Evolutionary conservation across 2,329 filamentous ascomycete species (phyloP).

Genomic region (Fusarium sp.): DNA sequence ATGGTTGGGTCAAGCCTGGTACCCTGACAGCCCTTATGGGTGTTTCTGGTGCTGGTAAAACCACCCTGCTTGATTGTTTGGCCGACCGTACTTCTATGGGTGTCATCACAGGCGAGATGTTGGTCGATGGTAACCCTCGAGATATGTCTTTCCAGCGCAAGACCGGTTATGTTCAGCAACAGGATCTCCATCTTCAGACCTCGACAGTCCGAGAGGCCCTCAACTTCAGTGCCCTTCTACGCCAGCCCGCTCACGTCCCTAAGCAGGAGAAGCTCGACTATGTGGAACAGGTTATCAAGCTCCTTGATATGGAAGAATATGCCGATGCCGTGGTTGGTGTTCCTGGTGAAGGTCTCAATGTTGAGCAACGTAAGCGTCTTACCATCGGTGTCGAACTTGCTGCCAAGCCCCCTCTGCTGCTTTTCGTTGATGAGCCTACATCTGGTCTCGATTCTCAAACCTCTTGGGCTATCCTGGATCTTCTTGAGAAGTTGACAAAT

Average conservation of each 20-base stretch:
- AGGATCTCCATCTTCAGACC: slow-evolving; percentile 87
- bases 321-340: slow-evolving; percentile 92
- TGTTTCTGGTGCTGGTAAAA: slow-evolving; percentile 93
- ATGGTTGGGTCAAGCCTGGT: slow-evolving; percentile 94
- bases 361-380: slow-evolving; percentile 77
- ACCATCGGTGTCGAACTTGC: slow-evolving; percentile 97
- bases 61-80: slow-evolving; percentile 86
- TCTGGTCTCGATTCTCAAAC: slow-evolving; percentile 94
- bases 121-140: slow-evolving; percentile 71
- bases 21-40: slow-evolving; percentile 92
- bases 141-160: slow-evolving; percentile 90
- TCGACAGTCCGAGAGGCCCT: slow-evolving; percentile 90
- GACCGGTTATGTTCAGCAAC: slow-evolving; percentile 92
- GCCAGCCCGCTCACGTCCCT: slow-evolving; percentile 81
- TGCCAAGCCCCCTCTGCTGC: slow-evolving; percentile 86
- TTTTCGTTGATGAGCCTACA: slow-evolving; percentile 95
- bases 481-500: slow-evolving; percentile 89
- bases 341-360: slow-evolving; percentile 84
- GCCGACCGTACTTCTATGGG: slow-evolving; percentile 90
- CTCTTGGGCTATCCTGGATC: slow-evolving; percentile 89
- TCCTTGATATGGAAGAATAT: slow-evolving; percentile 90
- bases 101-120: slow-evolving; percentile 86
- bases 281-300: slow-evolving; percentile 88
- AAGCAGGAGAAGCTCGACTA: slow-evolving; percentile 84
- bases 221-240: slow-evolving; percentile 84